Evolutionary conservation across 352 stramenopile species (phyloP).

Genomic region (Plasmopara viticola): DNA sequence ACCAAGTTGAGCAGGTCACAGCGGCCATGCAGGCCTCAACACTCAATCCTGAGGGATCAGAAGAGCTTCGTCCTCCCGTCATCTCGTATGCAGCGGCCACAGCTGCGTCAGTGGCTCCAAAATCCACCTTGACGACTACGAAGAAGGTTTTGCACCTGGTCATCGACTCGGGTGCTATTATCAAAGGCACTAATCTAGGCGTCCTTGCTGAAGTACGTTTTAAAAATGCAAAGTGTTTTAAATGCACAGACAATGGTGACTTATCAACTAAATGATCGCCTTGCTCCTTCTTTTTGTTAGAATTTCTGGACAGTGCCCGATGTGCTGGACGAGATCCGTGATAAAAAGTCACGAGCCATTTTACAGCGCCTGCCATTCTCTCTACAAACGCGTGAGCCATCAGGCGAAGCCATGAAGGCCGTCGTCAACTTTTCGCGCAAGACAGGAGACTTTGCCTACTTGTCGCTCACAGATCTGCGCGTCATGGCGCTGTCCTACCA

Average conservation of each 20-base stretch:
- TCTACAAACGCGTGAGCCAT: slow-evolving; percentile 75
- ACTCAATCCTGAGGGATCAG: slow-evolving; percentile 8
- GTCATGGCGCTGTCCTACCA: slow-evolving; percentile 87
- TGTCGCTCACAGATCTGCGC: slow-evolving; percentile 81
- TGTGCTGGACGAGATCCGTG: slow-evolving; percentile 79
- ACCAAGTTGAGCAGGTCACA: slow-evolving; percentile 20
- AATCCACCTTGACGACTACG: slow-evolving; percentile 9
- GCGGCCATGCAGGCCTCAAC: slow-evolving; percentile 15
- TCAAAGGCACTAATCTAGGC: slow-evolving; percentile 77
- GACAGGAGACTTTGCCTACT: slow-evolving; percentile 79
- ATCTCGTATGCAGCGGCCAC: slow-evolving; percentile 11
- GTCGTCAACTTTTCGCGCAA: slow-evolving; percentile 81
- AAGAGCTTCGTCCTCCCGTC: not conserved
- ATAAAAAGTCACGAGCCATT: slow-evolving; percentile 64
- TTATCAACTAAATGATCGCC: not conserved
- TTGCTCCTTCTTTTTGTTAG: slow-evolving; percentile 14
- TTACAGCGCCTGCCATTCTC: slow-evolving; percentile 71
- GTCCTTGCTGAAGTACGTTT: slow-evolving; percentile 56
- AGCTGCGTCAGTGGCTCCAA: slow-evolving; percentile 3
- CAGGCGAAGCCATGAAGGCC: slow-evolving; percentile 65
- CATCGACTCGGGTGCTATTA: slow-evolving; percentile 83
- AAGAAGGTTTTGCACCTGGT: slow-evolving; percentile 79
- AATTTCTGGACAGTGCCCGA: slow-evolving; percentile 86
- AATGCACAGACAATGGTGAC: no score
- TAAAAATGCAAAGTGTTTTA: not conserved